A percentile compares a stretch with the other conserved stretches of the same genome.
phyloP scores from a whole-genome alignment of 495 filamentous ascomycete genomes.

The Aspergillus cavernicola region DNA sequence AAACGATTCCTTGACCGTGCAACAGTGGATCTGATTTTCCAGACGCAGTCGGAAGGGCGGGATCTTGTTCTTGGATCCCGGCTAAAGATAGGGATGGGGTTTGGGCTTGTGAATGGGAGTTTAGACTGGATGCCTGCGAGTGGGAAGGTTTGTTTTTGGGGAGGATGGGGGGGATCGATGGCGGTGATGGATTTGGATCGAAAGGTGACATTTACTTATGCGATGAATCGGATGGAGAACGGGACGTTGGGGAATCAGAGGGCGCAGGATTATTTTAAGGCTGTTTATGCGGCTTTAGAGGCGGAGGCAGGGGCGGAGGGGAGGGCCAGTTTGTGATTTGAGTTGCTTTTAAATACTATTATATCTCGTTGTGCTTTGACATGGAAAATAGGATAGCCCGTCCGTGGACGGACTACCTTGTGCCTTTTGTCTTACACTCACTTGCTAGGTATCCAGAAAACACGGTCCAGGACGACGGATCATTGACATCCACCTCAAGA shows the following conservation, averaged over 20 bases:
- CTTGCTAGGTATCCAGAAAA: too few species aligned
- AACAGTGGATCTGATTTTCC: slow-evolving; percentile 33
- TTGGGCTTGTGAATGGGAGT: slow-evolving; percentile 19
- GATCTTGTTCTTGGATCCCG: slow-evolving; percentile 29
- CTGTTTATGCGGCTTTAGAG: too few species aligned
- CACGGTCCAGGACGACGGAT: neutral
- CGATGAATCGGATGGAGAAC: slow-evolving; percentile 41
- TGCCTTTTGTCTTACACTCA: neutral
- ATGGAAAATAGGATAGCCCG: too few species aligned
- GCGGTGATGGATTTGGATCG: slow-evolving; percentile 41
- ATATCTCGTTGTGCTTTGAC: too few species aligned
- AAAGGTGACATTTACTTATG: slow-evolving; percentile 39
- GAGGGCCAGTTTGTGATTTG: too few species aligned
- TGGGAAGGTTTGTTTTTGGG: slow-evolving; percentile 37
- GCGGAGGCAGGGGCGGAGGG: too few species aligned
- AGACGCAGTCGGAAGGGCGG: slow-evolving; percentile 31
- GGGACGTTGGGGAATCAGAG: slow-evolving; percentile 28
- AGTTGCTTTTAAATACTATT: too few species aligned
- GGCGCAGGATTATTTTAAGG: slow-evolving; percentile 29
- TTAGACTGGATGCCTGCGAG: slow-evolving; percentile 27
- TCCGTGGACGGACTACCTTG: too few species aligned
- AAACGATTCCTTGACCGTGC: slow-evolving; percentile 26
- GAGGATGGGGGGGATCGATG: slow-evolving; percentile 43
- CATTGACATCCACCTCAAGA: neutral
- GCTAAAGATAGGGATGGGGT: slow-evolving; percentile 36